Evolutionary conservation across 2,329 filamentous ascomycete species (phyloP), one percentile per base, ranked within the genome.

Genomic region (Talaromyces atroroseus): DNA sequence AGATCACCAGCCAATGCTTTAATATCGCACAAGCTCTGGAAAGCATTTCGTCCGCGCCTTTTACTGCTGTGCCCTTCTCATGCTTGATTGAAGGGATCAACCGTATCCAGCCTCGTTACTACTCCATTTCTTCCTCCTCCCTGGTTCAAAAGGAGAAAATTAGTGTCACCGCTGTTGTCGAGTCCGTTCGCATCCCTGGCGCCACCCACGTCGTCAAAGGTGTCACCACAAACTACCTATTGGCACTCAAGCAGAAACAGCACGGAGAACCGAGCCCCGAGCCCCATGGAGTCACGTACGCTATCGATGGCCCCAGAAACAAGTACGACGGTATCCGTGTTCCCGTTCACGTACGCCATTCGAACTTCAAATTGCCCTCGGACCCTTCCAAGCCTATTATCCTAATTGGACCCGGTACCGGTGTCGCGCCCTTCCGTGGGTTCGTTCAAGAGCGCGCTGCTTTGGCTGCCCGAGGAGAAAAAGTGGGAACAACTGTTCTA

Each of bases 111-210:
- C 92, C 94, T 40, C 90, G 94, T 50, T 99, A 97, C 81, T 99
- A 99, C 79, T 99, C 95, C 50, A 99, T 99, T 73, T 99, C 94
- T 2, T 99, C 95, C 1, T 97, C 94, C 0, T 96, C 94, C 6
- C 74, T 91, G 8, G 92, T 95, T 16, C 92, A 99, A 71, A 92
- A 94, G 71, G 87, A 95, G 75, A 92, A 91, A 78, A 91, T 99
- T 63, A 90, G 94, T 59, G 88, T 99, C 66, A 99, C 94, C 16
- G 92, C 92, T 57, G 88, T 97, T 42, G 92, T 99, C 58, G 94
- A 97, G 72, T 90, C 87, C 12, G 82, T 91, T 64, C 76, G 83
- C 58, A 82, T 95, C 62, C 86, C 90, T 20, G 89, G 89, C 62
- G 86, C 90, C 49, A 79, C 83, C 32, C 87, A 87, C 66, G 67